Percentiles rank a stretch among this genome's conserved stretches.
phyloP scores from a whole-genome alignment of 2,329 filamentous ascomycete genomes.

The Dactylellina haptotyla region DNA sequence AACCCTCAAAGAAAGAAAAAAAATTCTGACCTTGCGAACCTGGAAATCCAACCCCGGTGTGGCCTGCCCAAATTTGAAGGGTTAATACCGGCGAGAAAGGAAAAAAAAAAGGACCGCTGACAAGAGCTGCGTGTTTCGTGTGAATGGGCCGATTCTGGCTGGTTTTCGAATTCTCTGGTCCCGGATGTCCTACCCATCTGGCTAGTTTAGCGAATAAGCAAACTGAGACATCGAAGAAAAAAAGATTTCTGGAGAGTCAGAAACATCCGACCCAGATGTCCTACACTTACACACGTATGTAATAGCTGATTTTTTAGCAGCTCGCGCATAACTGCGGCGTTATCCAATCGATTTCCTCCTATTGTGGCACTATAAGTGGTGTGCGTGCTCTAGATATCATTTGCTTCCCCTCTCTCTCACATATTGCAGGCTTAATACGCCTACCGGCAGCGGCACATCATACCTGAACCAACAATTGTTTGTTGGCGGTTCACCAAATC shows the following conservation, averaged over 20 bases:
- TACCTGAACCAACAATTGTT: background rate
- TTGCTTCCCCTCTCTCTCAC: too few species aligned
- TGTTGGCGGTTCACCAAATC: slow-evolving; percentile 33
- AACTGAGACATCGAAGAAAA: slow-evolving; percentile 46
- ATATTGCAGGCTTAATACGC: too few species aligned
- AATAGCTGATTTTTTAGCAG: slow-evolving; percentile 7
- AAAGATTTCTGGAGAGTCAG: slow-evolving; percentile 30
- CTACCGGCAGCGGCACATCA: background rate
- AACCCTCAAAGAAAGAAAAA: slow-evolving; percentile 12
- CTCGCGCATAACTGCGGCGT: background rate
- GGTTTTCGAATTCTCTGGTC: slow-evolving; percentile 25
- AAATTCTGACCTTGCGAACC: slow-evolving; percentile 32
- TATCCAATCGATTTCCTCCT: slow-evolving; percentile 16
- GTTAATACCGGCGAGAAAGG: background rate
- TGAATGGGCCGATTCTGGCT: slow-evolving; percentile 51
- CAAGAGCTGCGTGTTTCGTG: slow-evolving; percentile 41
- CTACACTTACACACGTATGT: slow-evolving; percentile 18
- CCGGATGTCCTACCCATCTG: slow-evolving; percentile 37
- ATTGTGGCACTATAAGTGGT: background rate
- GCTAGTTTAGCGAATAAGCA: slow-evolving; percentile 45
- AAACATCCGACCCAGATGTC: slow-evolving; percentile 29
- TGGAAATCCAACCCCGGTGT: slow-evolving; percentile 29
- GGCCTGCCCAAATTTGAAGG: slow-evolving; percentile 54
- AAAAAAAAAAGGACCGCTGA: slow-evolving; percentile 20
- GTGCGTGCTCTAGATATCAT: slow-evolving; percentile 1